These are phyloP conservation scores for Neurospora crassa DNA, from an alignment of 2,329 filamentous ascomycete species.

Conservation along the genomic window DNA sequence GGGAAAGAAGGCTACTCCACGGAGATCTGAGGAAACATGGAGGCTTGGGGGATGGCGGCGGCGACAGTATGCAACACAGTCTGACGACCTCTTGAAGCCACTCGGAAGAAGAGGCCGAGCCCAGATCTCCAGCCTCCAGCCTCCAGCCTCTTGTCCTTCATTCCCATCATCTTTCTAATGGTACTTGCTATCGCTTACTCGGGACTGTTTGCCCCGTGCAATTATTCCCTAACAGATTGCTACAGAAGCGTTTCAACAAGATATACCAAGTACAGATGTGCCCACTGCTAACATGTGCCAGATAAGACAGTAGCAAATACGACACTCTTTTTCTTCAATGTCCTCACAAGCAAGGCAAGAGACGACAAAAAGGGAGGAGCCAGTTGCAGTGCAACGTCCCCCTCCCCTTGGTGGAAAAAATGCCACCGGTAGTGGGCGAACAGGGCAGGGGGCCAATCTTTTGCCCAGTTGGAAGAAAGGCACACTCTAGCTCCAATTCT, in stretches of 20 bases:
- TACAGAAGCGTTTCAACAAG: background rate
- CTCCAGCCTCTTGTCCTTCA: background rate
- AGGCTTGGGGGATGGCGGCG: background rate
- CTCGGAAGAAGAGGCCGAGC: background rate
- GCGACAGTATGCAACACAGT: background rate
- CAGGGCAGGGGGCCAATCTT: background rate
- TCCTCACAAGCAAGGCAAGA: background rate
- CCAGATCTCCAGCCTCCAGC: background rate
- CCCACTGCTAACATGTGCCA: background rate
- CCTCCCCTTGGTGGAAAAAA: constrained; percentile 9
- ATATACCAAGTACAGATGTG: background rate
- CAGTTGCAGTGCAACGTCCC: background rate
- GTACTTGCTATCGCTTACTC: background rate
- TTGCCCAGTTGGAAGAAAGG: background rate
- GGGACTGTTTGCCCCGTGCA: background rate
- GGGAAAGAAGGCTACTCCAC: background rate
- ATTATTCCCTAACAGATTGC: background rate
- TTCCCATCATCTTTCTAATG: background rate
- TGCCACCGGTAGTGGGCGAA: background rate
- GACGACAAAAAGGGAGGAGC: background rate
- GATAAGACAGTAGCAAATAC: background rate
- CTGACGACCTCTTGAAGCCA: background rate
- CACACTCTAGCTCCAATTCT: background rate
- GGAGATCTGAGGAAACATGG: background rate
- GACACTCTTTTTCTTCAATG: background rate